Base-by-base conservation (phyloP, 2,329 filamentous ascomycete species). In the Nemania diffusa region DNA sequence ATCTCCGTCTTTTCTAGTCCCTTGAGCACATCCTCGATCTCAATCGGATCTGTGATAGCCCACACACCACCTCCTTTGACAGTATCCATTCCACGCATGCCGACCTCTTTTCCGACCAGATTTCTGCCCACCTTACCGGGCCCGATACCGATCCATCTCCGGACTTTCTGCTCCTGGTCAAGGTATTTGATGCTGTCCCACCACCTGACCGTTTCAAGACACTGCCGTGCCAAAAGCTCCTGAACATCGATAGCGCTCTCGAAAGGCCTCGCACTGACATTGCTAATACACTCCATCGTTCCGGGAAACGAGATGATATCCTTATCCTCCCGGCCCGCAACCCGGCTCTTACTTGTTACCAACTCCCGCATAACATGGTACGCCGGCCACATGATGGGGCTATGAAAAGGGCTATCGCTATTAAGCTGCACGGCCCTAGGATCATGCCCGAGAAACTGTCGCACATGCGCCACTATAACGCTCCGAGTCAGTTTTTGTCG, bases 91-190 rank as follows among this genome's bases (percentile, higher is more conserved):
- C 89, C 89, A 57, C 89, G 88, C 88, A 96, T 94, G 9, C 94
- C 94, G 2, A 97, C 94, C 80, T 97, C 95, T 80, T 97, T 97
- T 13, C 94, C 94, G 1, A 98, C 94, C 7, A 98, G 84, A 78
- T 97, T 97, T 64, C 94, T 86, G 0, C 95, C 95, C 1, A 98
- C 95, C 78, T 97, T 97, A 5, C 95, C 95, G 0, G 95, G 95
- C 0, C 95, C 95, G 69, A 98, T 93, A 50, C 95, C 95, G 57
- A 98, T 87, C 91, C 95, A 97, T 63, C 94, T 85, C 73, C 90
- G 85, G 20, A 97, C 92, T 69, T 90, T 90, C 75, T 91, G 87
- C 74, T 96, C 89, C 77, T 96, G 90, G 78, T 97, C 93, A 57
- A 97, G 82, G 76, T 97, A 97, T 72, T 89, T 90, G 74, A 98